Base-by-base conservation (phyloP, 129 eudicot species). In the Flaveria bidentis region DNA sequence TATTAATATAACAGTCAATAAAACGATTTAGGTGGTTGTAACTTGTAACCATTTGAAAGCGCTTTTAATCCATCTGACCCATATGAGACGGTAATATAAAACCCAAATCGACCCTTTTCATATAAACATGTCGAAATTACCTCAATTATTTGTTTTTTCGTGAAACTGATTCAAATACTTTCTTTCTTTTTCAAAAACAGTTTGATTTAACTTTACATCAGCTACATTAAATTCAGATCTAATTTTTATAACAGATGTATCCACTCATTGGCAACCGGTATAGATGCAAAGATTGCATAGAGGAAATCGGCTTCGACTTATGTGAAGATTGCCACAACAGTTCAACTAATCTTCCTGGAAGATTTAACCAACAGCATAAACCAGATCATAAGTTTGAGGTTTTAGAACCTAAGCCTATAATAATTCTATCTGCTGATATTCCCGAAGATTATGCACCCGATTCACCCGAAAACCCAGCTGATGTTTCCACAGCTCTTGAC, bases 301-400 rank as follows among this genome's bases (percentile, higher is more conserved):
- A 86, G 74, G 26, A 52, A 41, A 72, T 86, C 1, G 94, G 94
- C 22, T 86, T 84, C 15, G 94, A 89, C 75, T 84, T 89, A 11
- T 86, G 95, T 39, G 87, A 71, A 65, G 71, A 60, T 4, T 89
- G 91, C 71, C 63, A 86, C 71, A 82, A 75, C 1, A 89, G 75
- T 69, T 73, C 88, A 16, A 80, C 87, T 45, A 86, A 84, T 58
- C 91, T 86, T 80, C 84, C 91, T 2, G 87, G 95, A 63, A 85
- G 91, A 56, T 89, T 89, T 30, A 89, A 89, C 73, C 95, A 86
- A 71, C 91, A 80, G 77, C 95, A 89, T 76, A 86, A 78, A 51
- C 80, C 75, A 3, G 91, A 86, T 28, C 95, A 86, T 79, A 52
- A 82, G 69, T 82, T 89, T 77, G 83, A 45, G 74, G 56, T 78